These are phyloP conservation scores for Colletotrichum lupini DNA, from an alignment of 2,329 filamentous ascomycete species.

Conservation along the genomic window DNA sequence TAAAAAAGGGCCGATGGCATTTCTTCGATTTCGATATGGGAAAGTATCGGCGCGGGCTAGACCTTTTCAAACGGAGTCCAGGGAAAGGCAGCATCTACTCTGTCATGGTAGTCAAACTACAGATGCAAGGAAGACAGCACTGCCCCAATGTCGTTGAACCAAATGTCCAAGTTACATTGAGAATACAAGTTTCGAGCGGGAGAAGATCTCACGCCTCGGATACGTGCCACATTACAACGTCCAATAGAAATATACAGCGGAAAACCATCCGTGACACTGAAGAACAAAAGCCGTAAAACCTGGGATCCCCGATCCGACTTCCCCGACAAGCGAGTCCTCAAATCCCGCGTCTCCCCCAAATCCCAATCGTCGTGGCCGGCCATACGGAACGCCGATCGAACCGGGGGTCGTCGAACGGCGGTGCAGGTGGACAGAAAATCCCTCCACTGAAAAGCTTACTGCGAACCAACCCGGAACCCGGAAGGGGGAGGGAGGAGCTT, in stretches of 20 bases:
- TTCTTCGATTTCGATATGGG: neutral
- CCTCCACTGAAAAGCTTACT: conserved; percentile 17
- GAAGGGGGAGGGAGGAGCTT: neutral
- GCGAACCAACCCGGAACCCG: conserved; percentile 15
- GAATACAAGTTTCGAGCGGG: neutral
- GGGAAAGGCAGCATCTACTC: neutral
- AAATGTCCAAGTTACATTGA: neutral
- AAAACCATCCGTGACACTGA: neutral
- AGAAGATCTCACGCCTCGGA: neutral
- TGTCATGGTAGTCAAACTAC: neutral
- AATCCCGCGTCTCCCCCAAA: neutral
- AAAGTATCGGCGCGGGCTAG: neutral
- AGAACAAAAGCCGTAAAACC: neutral
- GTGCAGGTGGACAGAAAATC: neutral
- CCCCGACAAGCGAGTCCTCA: neutral
- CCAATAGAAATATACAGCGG: neutral
- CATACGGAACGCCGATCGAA: conserved; percentile 28
- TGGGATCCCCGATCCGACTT: neutral
- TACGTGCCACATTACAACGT: neutral
- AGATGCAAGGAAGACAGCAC: neutral
- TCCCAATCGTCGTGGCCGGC: conserved; percentile 21
- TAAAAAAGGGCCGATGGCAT: neutral
- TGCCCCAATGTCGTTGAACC: neutral
- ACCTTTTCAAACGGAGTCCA: neutral
- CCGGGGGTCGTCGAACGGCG: conserved; percentile 13